These are phyloP conservation scores for Phallus indusiatus DNA, from an alignment of 768 basidiomycete genomes.

Conservation along the genomic window DNA sequence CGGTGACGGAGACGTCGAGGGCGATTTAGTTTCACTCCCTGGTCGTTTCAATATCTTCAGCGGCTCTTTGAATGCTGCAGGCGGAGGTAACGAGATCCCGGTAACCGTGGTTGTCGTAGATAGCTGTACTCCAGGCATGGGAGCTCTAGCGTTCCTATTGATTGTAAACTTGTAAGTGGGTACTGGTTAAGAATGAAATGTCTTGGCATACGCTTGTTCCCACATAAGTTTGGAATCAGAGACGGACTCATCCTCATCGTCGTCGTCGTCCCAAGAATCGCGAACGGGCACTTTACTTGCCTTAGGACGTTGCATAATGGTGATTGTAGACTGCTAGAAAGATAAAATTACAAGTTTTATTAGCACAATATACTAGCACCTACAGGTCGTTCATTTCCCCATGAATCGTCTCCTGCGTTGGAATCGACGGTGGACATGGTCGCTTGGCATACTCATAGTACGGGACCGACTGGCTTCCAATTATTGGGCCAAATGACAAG, in stretches of 20 bases:
- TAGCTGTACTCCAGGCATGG: constrained; percentile 52
- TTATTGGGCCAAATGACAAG: too few relatives aligned
- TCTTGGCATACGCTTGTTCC: constrained; percentile 57
- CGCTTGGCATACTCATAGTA: too few relatives aligned
- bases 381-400: not conserved
- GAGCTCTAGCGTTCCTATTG: constrained; percentile 39
- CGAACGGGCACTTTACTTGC: constrained; percentile 16
- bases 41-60: constrained; percentile 71
- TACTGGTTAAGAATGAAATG: not conserved
- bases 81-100: constrained; percentile 38
- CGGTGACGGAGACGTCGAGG: constrained; percentile 13
- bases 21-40: constrained; percentile 20
- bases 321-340: not conserved
- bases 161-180: constrained; percentile 25
- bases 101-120: constrained; percentile 25
- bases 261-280: constrained; percentile 54
- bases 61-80: constrained; percentile 48
- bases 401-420: not conserved
- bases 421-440: too few relatives aligned
- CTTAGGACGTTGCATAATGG: not conserved
- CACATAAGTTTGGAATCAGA: constrained; percentile 44
- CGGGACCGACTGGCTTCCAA: too few relatives aligned
- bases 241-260: constrained; percentile 33
- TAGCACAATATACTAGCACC: not conserved
- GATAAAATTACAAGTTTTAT: not conserved